Percentiles rank a stretch among this genome's conserved stretches.
phyloP scores from a whole-genome alignment of 148 eudicot species.

The Silene uniflora region DNA sequence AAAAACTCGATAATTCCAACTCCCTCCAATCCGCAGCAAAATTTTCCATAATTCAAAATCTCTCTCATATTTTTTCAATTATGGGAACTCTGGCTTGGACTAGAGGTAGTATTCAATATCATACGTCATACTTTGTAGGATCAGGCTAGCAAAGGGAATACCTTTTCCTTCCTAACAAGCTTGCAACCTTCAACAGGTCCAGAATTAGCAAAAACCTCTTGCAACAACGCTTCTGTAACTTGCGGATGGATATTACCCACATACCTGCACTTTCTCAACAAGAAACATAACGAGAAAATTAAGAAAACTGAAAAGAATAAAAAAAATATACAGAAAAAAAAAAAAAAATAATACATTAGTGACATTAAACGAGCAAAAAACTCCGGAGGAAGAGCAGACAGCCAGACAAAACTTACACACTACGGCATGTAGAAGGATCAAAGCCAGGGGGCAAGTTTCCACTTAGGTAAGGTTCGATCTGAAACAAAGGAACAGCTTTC shows the following conservation, averaged over 20 bases:
- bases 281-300: constrained; percentile 51
- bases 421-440: constrained; percentile 95
- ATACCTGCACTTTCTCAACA: constrained; percentile 85
- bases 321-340: background rate
- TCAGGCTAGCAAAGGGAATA: constrained; percentile 18
- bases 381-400: background rate
- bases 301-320: constrained; percentile 28
- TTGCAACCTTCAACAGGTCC: constrained; percentile 95
- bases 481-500: constrained; percentile 40
- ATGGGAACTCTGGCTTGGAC: too few relatives aligned
- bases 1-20: background rate
- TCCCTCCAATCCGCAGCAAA: background rate
- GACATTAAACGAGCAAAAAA: background rate
- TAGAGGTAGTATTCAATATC: too few relatives aligned
- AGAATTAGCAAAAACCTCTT: constrained; percentile 89
- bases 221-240: constrained; percentile 92
- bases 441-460: constrained; percentile 98
- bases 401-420: constrained; percentile 74
- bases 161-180: constrained; percentile 93
- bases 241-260: constrained; percentile 95
- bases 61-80: too few relatives aligned
- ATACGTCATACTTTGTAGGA: too few relatives aligned
- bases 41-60: background rate
- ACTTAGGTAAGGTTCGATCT: constrained; percentile 95
- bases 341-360: too few relatives aligned